Conservation (phyloP, 1,284 basidiomycete species). For the Cryptococcus neoformans region DNA sequence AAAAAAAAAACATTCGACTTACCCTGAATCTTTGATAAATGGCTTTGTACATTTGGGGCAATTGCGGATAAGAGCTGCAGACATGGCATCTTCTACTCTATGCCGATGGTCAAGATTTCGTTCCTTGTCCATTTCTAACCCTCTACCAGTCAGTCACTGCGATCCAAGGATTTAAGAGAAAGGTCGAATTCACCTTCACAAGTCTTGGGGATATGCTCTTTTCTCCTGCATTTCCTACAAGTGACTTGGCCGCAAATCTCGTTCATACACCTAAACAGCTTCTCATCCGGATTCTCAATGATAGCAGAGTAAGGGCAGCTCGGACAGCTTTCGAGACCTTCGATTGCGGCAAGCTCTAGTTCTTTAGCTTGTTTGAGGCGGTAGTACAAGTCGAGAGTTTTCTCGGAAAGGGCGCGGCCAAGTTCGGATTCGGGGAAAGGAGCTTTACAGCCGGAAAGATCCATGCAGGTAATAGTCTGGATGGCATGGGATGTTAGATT, state of each 20-base stretch:
- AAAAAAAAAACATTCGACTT: slow-evolving; percentile 56
- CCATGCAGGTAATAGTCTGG: slow-evolving; percentile 71
- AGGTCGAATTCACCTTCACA: slow-evolving; percentile 62
- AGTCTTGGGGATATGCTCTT: slow-evolving; percentile 83
- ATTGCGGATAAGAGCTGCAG: slow-evolving; percentile 73
- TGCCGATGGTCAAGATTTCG: slow-evolving; percentile 68
- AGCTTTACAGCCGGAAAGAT: slow-evolving; percentile 68
- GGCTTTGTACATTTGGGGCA: slow-evolving; percentile 58
- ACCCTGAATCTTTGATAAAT: slow-evolving; percentile 51
- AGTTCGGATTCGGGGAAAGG: slow-evolving; percentile 66
- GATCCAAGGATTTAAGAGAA: background rate
- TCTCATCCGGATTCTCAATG: slow-evolving; percentile 72
- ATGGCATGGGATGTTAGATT: slow-evolving; percentile 15
- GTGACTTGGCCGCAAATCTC: slow-evolving; percentile 67
- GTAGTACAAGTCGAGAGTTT: slow-evolving; percentile 66
- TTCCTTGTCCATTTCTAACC: slow-evolving; percentile 63
- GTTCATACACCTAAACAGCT: slow-evolving; percentile 72
- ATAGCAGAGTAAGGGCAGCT: slow-evolving; percentile 79
- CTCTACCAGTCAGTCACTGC: background rate
- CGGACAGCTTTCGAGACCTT: slow-evolving; percentile 73
- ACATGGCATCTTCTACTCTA: slow-evolving; percentile 84
- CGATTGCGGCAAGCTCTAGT: slow-evolving; percentile 63
- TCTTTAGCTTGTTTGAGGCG: slow-evolving; percentile 71
- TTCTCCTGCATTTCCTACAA: slow-evolving; percentile 65
- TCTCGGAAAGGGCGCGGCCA: slow-evolving; percentile 53